These are phyloP conservation scores for Fusarium algeriense DNA, from an alignment of 2,329 filamentous ascomycete genomes.

Conservation along the genomic window DNA sequence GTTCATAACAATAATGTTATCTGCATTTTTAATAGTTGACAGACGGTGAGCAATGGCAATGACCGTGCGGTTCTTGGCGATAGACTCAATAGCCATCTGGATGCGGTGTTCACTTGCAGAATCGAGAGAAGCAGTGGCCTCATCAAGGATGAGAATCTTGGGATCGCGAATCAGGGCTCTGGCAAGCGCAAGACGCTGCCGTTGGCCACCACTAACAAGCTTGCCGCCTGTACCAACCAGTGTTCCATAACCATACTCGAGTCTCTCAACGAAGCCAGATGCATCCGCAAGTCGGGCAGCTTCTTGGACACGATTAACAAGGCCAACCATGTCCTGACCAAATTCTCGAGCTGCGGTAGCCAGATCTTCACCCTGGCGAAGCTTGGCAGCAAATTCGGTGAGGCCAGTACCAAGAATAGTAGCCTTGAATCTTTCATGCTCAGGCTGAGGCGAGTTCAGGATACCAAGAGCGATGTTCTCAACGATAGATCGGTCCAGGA, in stretches of 20 bases:
- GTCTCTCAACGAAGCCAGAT: constrained; percentile 63
- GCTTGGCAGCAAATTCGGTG: constrained; percentile 62
- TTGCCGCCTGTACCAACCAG: constrained; percentile 66
- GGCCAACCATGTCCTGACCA: constrained; percentile 60
- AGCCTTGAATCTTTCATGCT: constrained; percentile 57
- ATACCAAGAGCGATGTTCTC: constrained; percentile 66
- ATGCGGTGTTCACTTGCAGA: constrained; percentile 69
- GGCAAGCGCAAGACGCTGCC: constrained; percentile 70
- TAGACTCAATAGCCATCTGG: constrained; percentile 60
- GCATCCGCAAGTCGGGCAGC: constrained; percentile 72
- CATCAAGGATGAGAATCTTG: constrained; percentile 69
- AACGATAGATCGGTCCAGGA: constrained; percentile 61
- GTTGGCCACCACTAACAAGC: constrained; percentile 70
- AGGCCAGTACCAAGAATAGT: constrained; percentile 64
- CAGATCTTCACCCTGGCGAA: constrained; percentile 64
- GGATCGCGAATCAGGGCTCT: constrained; percentile 69
- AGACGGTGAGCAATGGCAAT: constrained; percentile 75
- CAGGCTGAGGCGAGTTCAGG: constrained; percentile 57
- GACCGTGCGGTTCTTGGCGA: constrained; percentile 68
- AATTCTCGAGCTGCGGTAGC: constrained; percentile 57
- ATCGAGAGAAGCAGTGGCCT: constrained; percentile 72
- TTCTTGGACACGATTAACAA: constrained; percentile 63
- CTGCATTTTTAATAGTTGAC: constrained; percentile 72
- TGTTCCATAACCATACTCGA: constrained; percentile 67
- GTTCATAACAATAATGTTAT: constrained; percentile 75